Conservation (phyloP, 176 grass and related monocot genomes). For the Hyparrhenia diplandra region DNA sequence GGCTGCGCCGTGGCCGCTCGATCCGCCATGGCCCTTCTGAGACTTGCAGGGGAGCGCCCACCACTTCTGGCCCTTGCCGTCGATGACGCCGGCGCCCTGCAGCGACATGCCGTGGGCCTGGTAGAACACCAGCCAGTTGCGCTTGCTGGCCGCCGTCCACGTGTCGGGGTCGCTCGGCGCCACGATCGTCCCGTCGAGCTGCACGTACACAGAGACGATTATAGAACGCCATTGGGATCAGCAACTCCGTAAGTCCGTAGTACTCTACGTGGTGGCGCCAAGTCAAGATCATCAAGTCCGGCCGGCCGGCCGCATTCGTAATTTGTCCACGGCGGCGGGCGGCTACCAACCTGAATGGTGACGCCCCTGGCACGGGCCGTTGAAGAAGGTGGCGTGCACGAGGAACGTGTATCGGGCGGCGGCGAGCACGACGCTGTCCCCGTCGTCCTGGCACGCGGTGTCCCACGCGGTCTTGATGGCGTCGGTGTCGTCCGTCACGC, state of each 20-base stretch:
- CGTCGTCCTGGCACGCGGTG: constrained; percentile 52
- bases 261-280: too few relatives aligned
- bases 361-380: constrained; percentile 76
- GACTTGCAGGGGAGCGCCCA: constrained; percentile 95
- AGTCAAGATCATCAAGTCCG: neutral
- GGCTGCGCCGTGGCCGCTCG: constrained; percentile 32
- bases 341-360: constrained; percentile 54
- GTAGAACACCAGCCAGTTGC: constrained; percentile 95
- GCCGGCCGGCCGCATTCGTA: neutral
- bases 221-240: neutral
- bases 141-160: constrained; percentile 67
- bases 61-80: constrained; percentile 92
- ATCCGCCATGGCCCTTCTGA: constrained; percentile 57
- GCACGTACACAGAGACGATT: neutral
- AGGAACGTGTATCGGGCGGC: constrained; percentile 56
- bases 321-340: neutral
- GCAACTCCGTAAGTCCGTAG: neutral
- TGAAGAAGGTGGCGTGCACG: constrained; percentile 55
- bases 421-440: constrained; percentile 40
- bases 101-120: constrained; percentile 53
- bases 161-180: constrained; percentile 57
- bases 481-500: constrained; percentile 72
- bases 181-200: constrained; percentile 77
- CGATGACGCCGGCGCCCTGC: constrained; percentile 71
- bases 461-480: constrained; percentile 88